Evolutionary conservation across 352 stramenopile genomes (phyloP).

Genomic region (Phytopythium helicoides): DNA sequence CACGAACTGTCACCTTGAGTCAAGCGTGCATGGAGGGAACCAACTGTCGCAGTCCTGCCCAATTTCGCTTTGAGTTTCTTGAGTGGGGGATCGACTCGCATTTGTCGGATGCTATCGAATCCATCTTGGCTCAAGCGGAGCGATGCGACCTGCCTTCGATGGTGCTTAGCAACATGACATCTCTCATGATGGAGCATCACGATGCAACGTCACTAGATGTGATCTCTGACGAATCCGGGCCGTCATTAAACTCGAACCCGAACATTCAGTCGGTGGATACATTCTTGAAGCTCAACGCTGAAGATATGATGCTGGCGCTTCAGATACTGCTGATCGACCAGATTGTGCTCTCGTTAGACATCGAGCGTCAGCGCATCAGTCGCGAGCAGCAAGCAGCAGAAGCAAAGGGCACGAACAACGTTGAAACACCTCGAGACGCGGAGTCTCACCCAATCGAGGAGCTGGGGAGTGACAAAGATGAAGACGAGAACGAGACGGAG

Average conservation of each 20-base stretch:
- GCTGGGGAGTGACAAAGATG: not conserved
- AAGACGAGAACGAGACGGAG: slow-evolving; percentile 2
- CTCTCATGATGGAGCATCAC: slow-evolving; percentile 37
- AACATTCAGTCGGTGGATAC: slow-evolving; percentile 32
- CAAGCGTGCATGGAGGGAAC: slow-evolving; percentile 66
- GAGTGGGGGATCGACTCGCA: slow-evolving; percentile 79
- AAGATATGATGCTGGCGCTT: slow-evolving; percentile 68
- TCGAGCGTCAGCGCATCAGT: slow-evolving; percentile 50
- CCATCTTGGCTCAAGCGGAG: slow-evolving; percentile 59
- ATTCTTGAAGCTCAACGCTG: slow-evolving; percentile 65
- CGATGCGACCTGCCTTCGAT: slow-evolving; percentile 77
- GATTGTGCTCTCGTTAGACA: slow-evolving; percentile 56
- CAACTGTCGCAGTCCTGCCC: slow-evolving; percentile 60
- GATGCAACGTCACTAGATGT: slow-evolving; percentile 5
- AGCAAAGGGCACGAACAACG: slow-evolving; percentile 1
- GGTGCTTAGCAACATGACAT: slow-evolving; percentile 45
- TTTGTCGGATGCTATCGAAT: slow-evolving; percentile 62
- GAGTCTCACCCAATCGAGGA: not conserved
- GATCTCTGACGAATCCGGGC: not conserved
- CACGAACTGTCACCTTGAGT: slow-evolving; percentile 65
- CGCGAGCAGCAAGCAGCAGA: slow-evolving; percentile 22
- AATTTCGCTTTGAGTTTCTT: slow-evolving; percentile 80
- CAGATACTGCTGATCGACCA: slow-evolving; percentile 85
- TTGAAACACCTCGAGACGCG: slow-evolving; percentile 14
- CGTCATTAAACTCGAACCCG: slow-evolving; percentile 4